Base-by-base conservation (phyloP, 75 land plant species). In the Gnetum montanum region DNA sequence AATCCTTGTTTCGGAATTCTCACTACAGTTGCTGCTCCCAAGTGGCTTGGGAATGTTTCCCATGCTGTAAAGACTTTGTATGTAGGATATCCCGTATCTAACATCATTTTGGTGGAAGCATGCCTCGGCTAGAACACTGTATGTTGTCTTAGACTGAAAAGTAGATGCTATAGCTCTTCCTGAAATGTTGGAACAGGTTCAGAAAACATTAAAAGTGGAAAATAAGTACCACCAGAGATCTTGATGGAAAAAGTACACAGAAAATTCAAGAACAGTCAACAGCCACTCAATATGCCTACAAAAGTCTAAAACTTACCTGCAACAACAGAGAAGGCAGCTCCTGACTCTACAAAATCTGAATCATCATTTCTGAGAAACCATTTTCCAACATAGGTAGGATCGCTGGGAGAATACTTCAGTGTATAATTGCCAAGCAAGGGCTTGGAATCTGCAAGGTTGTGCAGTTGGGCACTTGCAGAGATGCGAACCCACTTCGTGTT, bases 361-460 rank as follows among this genome's bases (percentile, higher is more conserved):
- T 50, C 64, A n/a, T 61, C 30, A 26, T 61, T 61, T 0, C 20
- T 11, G 35, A 61, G 54, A 52, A 20, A 4, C 64, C 64, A 61
- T 5, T 22, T 35, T 1, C 64, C 64, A 1, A 27, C 54, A 19
- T 12, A 49, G 6, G 13, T 12, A 1, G 56, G 43, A 6, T 23
- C 1, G 8, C 26, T 8, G 3, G 18, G 16, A 22, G 31, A 3
- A 25, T 23, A 33, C 12, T 25, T 13, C 28, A 50, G 35, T 2
- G 64, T 33, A 29, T 61, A 61, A 41, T 49, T 49, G 2, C 64
- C 64, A 0, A 49, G 30, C 23, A 12, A 26, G 13, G 6, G 24
- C 4, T 12, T 36, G 29, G 64, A 33, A 49, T 49, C 51, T 23
- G 31, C 25, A 16, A 59, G 18, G 19, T 49, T 35, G 5, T 34